These are phyloP conservation scores for Ampelocalamus luodianensis DNA, from an alignment of 176 grass and related monocot genomes.

Conservation along the genomic window DNA sequence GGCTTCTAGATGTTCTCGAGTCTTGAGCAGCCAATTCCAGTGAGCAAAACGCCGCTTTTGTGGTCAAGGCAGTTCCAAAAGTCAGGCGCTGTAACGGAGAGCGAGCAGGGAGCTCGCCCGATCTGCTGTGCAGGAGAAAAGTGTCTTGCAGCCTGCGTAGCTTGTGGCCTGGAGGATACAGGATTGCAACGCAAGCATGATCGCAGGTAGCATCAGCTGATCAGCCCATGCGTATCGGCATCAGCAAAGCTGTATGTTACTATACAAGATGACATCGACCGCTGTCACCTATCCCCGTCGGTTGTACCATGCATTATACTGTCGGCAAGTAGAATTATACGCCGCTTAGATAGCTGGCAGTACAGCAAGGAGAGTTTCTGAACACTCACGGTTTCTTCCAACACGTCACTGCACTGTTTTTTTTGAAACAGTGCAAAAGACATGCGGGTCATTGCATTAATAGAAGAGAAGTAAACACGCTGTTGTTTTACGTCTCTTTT, in stretches of 20 bases:
- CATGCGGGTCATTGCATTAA: too few species aligned
- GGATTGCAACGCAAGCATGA: not conserved
- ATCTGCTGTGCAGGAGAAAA: not conserved
- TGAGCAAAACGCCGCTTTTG: constrained; percentile 11
- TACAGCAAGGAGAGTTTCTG: not conserved
- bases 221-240: not conserved
- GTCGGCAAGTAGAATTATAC: not conserved
- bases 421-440: too few species aligned
- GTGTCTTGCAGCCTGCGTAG: not conserved
- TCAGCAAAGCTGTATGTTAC: not conserved
- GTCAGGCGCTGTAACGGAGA: not conserved
- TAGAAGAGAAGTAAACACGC: too few species aligned
- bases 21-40: not conserved
- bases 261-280: not conserved
- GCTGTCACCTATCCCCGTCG: not conserved
- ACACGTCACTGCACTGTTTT: too few species aligned
- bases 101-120: not conserved
- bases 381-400: too few species aligned
- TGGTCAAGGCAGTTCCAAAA: not conserved
- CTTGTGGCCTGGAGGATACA: not conserved
- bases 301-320: not conserved
- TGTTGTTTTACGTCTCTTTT: not conserved
- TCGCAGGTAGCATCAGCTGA: not conserved
- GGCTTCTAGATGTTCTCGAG: not conserved
- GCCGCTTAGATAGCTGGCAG: not conserved